phyloP scores from a whole-genome alignment of 177 flowering plant genomes.

The Vitis hybrid region DNA sequence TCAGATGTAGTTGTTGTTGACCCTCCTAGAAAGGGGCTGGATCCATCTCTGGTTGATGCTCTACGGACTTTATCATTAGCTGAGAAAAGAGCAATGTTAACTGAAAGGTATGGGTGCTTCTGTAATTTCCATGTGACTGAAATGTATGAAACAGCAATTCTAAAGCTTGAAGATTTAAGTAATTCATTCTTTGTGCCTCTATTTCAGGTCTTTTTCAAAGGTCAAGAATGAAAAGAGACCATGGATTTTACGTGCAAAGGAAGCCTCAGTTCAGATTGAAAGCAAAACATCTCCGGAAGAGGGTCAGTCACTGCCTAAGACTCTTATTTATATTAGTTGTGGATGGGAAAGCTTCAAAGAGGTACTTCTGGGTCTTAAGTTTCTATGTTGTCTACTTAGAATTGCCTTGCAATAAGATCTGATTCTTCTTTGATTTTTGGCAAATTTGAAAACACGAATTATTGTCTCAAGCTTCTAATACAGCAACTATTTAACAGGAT shows the following conservation, averaged over 20 bases:
- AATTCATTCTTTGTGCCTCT: neutral
- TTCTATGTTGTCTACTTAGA: neutral
- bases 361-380: slow-evolving; percentile 37
- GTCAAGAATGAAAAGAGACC: slow-evolving; percentile 86
- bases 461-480: slow-evolving; percentile 12
- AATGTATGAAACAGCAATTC: neutral
- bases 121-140: neutral
- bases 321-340: slow-evolving; percentile 91
- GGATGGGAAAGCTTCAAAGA: slow-evolving; percentile 98
- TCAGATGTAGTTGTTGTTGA: slow-evolving; percentile 91
- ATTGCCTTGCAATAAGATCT: neutral
- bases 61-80: slow-evolving; percentile 42
- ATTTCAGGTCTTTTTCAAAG: slow-evolving; percentile 35
- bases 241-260: slow-evolving; percentile 85
- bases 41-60: slow-evolving; percentile 58
- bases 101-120: slow-evolving; percentile 45
- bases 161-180: neutral
- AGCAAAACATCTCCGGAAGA: slow-evolving; percentile 42
- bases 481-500: slow-evolving; percentile 48
- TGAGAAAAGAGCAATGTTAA: slow-evolving; percentile 38
- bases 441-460: neutral
- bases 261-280: slow-evolving; percentile 55
- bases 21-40: slow-evolving; percentile 94
- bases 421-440: slow-evolving; percentile 3
- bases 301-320: slow-evolving; percentile 56